A percentile compares a stretch with the other conserved stretches of the same genome.
Evolutionary conservation across 1,284 basidiomycete genomes (phyloP).

Genomic region (Austroboletus novae-zelandiae): DNA sequence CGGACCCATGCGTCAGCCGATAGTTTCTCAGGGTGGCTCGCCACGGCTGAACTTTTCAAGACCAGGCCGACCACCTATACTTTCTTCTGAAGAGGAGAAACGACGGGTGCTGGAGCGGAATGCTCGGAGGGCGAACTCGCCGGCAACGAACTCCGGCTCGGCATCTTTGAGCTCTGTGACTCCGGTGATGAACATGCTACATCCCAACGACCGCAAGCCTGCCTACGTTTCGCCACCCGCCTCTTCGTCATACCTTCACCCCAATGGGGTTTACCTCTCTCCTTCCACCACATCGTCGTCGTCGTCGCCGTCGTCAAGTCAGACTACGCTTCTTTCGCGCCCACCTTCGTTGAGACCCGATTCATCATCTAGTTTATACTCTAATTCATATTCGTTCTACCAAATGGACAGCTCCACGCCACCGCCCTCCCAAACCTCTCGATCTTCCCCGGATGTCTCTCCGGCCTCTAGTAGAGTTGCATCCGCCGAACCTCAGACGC

Average conservation of each 20-base stretch:
- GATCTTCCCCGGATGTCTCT: conserved; percentile 16
- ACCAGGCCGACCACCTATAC: conserved; percentile 47
- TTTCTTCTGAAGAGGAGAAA: conserved; percentile 53
- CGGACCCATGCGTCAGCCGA: conserved; percentile 29
- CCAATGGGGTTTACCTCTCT: conserved; percentile 11
- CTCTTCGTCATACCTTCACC: conserved; percentile 19
- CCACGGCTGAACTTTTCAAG: conserved; percentile 53
- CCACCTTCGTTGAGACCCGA: conserved; percentile 36
- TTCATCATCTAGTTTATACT: conserved; percentile 57
- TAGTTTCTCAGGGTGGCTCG: conserved; percentile 32
- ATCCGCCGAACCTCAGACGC: conserved; percentile 33
- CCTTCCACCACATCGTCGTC: conserved; percentile 15
- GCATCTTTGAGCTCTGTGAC: conserved; percentile 16
- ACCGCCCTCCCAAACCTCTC: conserved; percentile 35
- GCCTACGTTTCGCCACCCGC: neutral
- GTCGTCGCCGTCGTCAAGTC: neutral
- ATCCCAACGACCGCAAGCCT: conserved; percentile 1
- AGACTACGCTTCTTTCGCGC: conserved; percentile 18
- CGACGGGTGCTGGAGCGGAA: conserved; percentile 61
- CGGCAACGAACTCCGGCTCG: conserved; percentile 19
- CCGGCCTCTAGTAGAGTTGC: conserved; percentile 16
- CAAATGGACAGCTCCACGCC: conserved; percentile 44
- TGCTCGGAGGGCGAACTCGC: conserved; percentile 32
- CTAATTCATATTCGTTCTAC: conserved; percentile 61
- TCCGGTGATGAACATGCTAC: conserved; percentile 20